Evolutionary conservation across 805 yeast genomes (phyloP).

Genomic region (Ogataea chonburiensis): DNA sequence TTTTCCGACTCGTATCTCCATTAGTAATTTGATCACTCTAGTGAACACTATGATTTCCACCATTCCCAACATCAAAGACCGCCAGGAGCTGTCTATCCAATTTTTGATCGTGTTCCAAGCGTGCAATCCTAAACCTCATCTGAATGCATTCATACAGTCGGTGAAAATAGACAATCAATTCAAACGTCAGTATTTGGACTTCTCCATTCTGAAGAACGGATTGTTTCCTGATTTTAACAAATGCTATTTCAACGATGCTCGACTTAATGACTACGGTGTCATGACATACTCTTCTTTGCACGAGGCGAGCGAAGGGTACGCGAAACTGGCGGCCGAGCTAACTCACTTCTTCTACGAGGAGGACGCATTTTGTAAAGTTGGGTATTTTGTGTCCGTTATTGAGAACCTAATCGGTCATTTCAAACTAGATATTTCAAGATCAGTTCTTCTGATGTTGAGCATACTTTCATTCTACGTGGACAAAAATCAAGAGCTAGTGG

Average conservation of each 20-base stretch:
- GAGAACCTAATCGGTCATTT: conserved; percentile 70
- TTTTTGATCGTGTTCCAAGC: conserved; percentile 30
- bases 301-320: conserved; percentile 78
- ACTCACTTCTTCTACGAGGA: conserved; percentile 40
- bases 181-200: conserved; percentile 31
- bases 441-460: conserved; percentile 61
- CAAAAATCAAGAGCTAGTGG: conserved; percentile 43
- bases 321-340: conserved; percentile 57
- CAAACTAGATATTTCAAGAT: conserved; percentile 68
- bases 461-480: conserved; percentile 47
- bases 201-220: conserved; percentile 26
- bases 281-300: conserved; percentile 56
- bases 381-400: conserved; percentile 46
- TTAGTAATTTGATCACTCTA: conserved; percentile 17
- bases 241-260: conserved; percentile 32
- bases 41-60: conserved; percentile 22
- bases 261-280: conserved; percentile 30
- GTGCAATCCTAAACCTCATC: conserved; percentile 22
- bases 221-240: conserved; percentile 32
- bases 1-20: conserved; percentile 23
- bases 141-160: conserved; percentile 24
- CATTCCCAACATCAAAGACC: conserved; percentile 21
- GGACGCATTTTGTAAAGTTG: conserved; percentile 41
- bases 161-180: conserved; percentile 28
- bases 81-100: conserved; percentile 24